phyloP scores from a whole-genome alignment of 495 filamentous ascomycete species.

The Pyrenula massariospora region DNA sequence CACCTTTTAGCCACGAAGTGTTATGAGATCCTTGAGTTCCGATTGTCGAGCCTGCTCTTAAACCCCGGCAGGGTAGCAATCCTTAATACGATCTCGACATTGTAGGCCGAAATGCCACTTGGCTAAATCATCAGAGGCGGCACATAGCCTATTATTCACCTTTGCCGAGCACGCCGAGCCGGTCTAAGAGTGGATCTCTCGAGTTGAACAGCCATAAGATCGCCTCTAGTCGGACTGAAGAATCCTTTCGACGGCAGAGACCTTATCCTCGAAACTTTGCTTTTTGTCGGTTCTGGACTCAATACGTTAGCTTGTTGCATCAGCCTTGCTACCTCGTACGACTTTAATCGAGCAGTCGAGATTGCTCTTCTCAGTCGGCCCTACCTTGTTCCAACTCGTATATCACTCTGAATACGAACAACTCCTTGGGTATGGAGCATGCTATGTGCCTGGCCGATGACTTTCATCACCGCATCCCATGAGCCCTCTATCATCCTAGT shows the following conservation, averaged over 20 bases:
- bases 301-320: slow-evolving; percentile 7
- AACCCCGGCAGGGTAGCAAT: too few relatives aligned
- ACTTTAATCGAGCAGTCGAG: slow-evolving; percentile 1
- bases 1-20: too few relatives aligned
- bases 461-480: slow-evolving; percentile 79
- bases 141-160: too few relatives aligned
- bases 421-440: slow-evolving; percentile 74
- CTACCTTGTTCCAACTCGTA: slow-evolving; percentile 74
- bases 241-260: slow-evolving; percentile 47
- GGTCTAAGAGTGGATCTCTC: too few relatives aligned
- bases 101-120: too few relatives aligned
- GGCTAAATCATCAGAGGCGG: too few relatives aligned
- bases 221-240: slow-evolving; percentile 36
- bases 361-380: slow-evolving; percentile 1
- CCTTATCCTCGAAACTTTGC: slow-evolving; percentile 57
- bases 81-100: too few relatives aligned
- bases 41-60: too few relatives aligned
- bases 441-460: slow-evolving; percentile 84
- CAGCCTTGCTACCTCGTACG: background rate
- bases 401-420: slow-evolving; percentile 77
- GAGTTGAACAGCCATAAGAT: too few relatives aligned
- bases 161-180: too few relatives aligned
- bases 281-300: slow-evolving; percentile 51
- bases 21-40: too few relatives aligned
- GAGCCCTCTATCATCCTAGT: slow-evolving; percentile 52